Evolutionary conservation across 2,329 filamentous ascomycete genomes (phyloP).

Genomic region (Parafenestella ontariensis): DNA sequence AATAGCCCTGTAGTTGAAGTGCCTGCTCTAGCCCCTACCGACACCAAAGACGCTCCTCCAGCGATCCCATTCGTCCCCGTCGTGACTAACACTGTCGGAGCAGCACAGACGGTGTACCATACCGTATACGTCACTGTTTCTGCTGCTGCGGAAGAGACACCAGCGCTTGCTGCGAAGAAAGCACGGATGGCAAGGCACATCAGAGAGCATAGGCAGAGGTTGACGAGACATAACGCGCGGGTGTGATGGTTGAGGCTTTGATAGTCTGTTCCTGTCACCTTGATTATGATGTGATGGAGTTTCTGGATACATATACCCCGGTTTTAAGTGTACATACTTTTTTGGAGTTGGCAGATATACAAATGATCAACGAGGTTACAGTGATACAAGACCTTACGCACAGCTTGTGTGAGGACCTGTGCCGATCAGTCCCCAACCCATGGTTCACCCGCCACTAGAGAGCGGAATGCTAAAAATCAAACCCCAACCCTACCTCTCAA

Average conservation of each 20-base stretch:
- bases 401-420: too few species aligned
- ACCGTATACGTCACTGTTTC: conserved; percentile 25
- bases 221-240: conserved; percentile 18
- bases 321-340: not conserved
- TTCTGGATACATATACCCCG: conserved; percentile 1
- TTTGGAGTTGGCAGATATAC: not conserved
- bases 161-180: conserved; percentile 9
- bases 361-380: not conserved
- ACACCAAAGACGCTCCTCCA: conserved; percentile 1
- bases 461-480: not conserved
- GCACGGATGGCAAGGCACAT: conserved; percentile 21
- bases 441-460: too few species aligned
- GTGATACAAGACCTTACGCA: not conserved
- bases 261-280: not conserved
- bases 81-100: conserved; percentile 3
- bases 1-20: conserved; percentile 1
- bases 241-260: not conserved
- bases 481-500: not conserved
- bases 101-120: conserved; percentile 19
- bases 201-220: conserved; percentile 23
- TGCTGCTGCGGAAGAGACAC: not conserved
- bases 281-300: not conserved
- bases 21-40: conserved; percentile 7
- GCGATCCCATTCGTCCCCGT: conserved; percentile 7
- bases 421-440: too few species aligned